Conservation (phyloP, 805 yeast species). For the Scheffersomyces lignosus region DNA sequence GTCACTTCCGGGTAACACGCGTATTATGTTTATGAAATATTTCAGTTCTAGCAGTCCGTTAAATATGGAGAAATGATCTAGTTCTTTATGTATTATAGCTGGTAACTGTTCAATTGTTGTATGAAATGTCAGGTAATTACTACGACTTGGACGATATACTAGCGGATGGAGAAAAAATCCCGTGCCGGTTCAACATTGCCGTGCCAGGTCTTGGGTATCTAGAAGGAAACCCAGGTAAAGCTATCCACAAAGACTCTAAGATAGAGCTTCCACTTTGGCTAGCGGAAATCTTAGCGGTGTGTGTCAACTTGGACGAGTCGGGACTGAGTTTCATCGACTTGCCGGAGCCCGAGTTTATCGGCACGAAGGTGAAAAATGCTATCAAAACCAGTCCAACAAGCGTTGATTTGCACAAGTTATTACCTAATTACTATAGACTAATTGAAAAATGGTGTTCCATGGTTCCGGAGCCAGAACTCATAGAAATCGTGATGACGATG, state of each 20-base stretch:
- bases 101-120: too few species aligned
- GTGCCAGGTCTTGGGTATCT: slow-evolving; percentile 89
- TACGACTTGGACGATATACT: slow-evolving; percentile 77
- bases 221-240: slow-evolving; percentile 71
- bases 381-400: slow-evolving; percentile 68
- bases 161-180: slow-evolving; percentile 70
- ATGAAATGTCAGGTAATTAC: too few species aligned
- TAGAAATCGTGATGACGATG: slow-evolving; percentile 51
- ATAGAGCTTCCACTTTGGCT: slow-evolving; percentile 88
- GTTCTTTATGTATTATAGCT: too few species aligned
- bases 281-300: slow-evolving; percentile 69
- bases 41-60: too few species aligned
- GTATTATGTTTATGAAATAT: too few species aligned
- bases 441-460: slow-evolving; percentile 77
- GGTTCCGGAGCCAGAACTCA: slow-evolving; percentile 64
- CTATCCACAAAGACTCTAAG: slow-evolving; percentile 58
- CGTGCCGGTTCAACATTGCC: slow-evolving; percentile 73
- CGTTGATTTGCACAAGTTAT: slow-evolving; percentile 66
- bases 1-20: too few species aligned
- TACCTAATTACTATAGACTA: slow-evolving; percentile 66
- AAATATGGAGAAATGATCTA: too few species aligned
- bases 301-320: slow-evolving; percentile 32
- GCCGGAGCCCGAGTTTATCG: slow-evolving; percentile 69
- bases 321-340: slow-evolving; percentile 61
- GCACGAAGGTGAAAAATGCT: slow-evolving; percentile 70